phyloP scores from a whole-genome alignment of 192 early-diverging fungal species.

The Podochytrium sp. region DNA sequence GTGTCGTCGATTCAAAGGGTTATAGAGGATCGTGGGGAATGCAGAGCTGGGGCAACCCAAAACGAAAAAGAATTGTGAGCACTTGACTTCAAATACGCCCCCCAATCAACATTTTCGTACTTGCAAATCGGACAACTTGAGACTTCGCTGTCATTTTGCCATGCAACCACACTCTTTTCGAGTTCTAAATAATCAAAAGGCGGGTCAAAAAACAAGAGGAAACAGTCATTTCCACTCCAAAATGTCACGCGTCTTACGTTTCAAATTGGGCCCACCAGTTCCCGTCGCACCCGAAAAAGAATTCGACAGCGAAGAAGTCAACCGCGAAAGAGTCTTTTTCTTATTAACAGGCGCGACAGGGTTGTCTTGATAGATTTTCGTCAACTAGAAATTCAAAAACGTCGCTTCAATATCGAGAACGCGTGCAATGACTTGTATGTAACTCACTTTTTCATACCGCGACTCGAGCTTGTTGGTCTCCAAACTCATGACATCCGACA shows the following conservation, averaged over 20 bases:
- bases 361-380: neutral
- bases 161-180: constrained; percentile 52
- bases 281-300: too few species aligned
- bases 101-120: too few species aligned
- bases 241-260: too few species aligned
- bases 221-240: too few species aligned
- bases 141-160: constrained; percentile 51
- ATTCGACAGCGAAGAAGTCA: neutral
- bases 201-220: too few species aligned
- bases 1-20: constrained; percentile 45
- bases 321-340: neutral
- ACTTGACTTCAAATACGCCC: too few species aligned
- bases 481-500: constrained; percentile 38
- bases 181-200: constrained; percentile 30
- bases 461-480: constrained; percentile 59
- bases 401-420: too few species aligned
- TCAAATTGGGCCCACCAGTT: too few species aligned
- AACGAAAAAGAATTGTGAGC: neutral
- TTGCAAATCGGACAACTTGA: constrained; percentile 48
- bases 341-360: neutral
- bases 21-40: constrained; percentile 42
- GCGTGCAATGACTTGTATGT: too few species aligned
- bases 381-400: neutral
- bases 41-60: constrained; percentile 19
- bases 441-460: constrained; percentile 58